Evolutionary conservation across 2,329 filamentous ascomycete species (phyloP), one percentile per base, ranked within the genome.

Genomic region (Epichloe brachyelytri): DNA sequence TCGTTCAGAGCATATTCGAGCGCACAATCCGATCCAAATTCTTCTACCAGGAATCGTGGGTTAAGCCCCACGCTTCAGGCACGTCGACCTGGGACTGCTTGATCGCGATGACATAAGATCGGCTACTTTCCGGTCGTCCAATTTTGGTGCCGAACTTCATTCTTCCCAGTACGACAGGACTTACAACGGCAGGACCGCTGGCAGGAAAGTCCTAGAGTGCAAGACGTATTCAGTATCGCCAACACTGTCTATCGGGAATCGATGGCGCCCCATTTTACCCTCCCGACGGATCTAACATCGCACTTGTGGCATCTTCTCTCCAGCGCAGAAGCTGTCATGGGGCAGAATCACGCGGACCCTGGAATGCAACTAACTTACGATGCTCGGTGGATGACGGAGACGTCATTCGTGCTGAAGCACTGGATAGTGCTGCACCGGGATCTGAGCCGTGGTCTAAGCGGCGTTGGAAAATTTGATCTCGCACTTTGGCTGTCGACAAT

Each of bases 141-240:
- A 53, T 0, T 62, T 49, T 40, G 61, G 60, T 0, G 59, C 58
- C 0, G 61, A 62, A 41, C 52, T 48, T 1, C 54, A 56, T 10
- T 54, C 51, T 1, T 43, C 36, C 1, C 5, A 50, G 0, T 3
- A 54, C 15, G 59, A 62, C 43, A 17, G 20, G 0, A 33, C 1
- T 10, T 62, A 61, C 12, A 6, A 2, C 1, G 10, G 51, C 1
- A 55, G 59, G 55, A 57, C 4, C 11, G 11, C 1, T 49, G 48
- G 48, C 38, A 43, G 22, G 48, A 49, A 30, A 12, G 5, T 1
- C 11, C 1, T 36, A 50, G 30, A 34, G 39, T 43, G 11, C 26
- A 5, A 43, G 30, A 49, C 30, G 48, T 49, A 20, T 34, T 49
- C 17, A 39, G 38, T 12, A 49, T 49, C 30, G 39, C 48, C 39